phyloP scores from a whole-genome alignment of 2,329 filamentous ascomycete genomes.

The Aspergillus tanneri region DNA sequence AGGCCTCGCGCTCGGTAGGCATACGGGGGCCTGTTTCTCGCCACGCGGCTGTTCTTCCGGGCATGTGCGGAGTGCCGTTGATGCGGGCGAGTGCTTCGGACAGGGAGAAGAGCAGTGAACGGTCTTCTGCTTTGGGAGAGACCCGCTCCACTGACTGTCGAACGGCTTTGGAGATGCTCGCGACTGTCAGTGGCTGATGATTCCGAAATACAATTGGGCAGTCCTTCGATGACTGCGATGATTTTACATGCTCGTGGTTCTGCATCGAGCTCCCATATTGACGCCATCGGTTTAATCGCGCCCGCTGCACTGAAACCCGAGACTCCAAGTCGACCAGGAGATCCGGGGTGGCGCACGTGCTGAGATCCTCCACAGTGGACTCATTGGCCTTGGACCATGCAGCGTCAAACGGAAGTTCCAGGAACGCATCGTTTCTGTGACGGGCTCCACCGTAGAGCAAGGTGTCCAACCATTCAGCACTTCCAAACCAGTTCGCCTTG shows the following conservation, averaged over 20 bases:
- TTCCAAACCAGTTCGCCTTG: slow-evolving; percentile 73
- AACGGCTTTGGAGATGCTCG: slow-evolving; percentile 37
- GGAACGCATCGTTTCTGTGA: slow-evolving; percentile 59
- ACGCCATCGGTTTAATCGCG: slow-evolving; percentile 71
- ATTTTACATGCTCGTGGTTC: slow-evolving; percentile 15
- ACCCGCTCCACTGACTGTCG: slow-evolving; percentile 29
- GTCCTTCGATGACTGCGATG: slow-evolving; percentile 10
- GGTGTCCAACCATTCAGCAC: slow-evolving; percentile 69
- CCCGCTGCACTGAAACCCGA: slow-evolving; percentile 65
- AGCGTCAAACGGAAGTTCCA: slow-evolving; percentile 65
- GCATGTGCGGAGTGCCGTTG: slow-evolving; percentile 24
- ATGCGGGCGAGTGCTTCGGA: slow-evolving; percentile 33
- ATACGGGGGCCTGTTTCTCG: background rate
- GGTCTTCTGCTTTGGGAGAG: slow-evolving; percentile 28
- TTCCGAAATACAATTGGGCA: slow-evolving; percentile 34
- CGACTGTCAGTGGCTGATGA: slow-evolving; percentile 40
- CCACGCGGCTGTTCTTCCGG: slow-evolving; percentile 2
- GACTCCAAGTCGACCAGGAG: slow-evolving; percentile 67
- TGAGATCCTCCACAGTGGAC: slow-evolving; percentile 50
- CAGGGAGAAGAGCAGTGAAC: slow-evolving; percentile 34
- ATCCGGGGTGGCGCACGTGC: slow-evolving; percentile 26
- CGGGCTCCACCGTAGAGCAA: slow-evolving; percentile 66
- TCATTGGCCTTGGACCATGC: slow-evolving; percentile 69
- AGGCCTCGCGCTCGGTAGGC: background rate
- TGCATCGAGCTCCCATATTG: slow-evolving; percentile 54